Evolutionary conservation across 208 protist genomes (phyloP), one percentile per base, ranked within the genome.

Genomic region (Leishmania gerbilli): DNA sequence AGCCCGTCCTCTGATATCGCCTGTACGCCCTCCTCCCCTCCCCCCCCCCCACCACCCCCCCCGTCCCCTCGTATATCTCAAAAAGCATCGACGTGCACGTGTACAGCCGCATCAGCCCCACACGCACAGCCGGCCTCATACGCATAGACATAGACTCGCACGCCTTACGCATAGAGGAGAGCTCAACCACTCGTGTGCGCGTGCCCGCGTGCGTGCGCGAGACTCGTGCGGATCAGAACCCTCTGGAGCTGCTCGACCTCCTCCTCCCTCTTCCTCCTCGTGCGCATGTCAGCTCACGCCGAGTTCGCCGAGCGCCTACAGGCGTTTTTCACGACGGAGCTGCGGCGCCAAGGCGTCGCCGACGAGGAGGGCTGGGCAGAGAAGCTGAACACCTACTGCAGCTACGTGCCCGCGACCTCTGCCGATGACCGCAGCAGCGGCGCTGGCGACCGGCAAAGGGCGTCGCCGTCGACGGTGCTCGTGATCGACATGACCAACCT

Each of bases 291-390:
- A 27, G 11, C 68, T 24, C 51, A 53, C 34, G 31, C 55, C 45
- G 53, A 51, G 21, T 81, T 92, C 47, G 79, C 79, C 15, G 83
- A 87, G 42, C 86, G 81, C 7, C 89, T 93, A 58, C 68, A 65
- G 9, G 74, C 79, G 13, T 74, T 87, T 55, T 76, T 93, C 40
- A 79, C 62, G 21, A 72, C 86, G 40, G 92, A 95, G 82, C 85
- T 95, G 60, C 84, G 88, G 1, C 89, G 92, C 3, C 92, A 95
- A 60, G 89, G 89, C 49, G 80, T 93, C 24, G 24, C 85, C 2
- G 81, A 87, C 17, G 34, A 72, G 1, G 69, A 77, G n/a, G 82
- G 82, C 13, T 89, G 82, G 82, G 51, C 71, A 5, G 72, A 79
- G 37, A 74, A 75, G 4, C 82, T 86, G 2, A 58, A 56, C 19